phyloP scores from a whole-genome alignment of 176 grass and related monocot genomes.

The Avena insularis region DNA sequence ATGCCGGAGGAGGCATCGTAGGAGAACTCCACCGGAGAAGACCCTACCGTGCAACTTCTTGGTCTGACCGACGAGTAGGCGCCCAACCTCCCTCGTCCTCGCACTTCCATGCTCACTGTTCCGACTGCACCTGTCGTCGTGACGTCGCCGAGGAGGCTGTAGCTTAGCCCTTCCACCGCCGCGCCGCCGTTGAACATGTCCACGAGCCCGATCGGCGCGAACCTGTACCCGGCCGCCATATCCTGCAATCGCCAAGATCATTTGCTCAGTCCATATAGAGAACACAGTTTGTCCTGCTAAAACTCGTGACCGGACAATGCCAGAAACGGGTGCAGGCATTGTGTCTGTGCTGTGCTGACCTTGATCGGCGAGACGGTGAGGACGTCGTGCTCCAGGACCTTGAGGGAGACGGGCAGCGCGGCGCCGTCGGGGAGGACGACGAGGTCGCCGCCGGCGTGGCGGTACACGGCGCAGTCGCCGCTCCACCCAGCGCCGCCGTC shows the following conservation, averaged over 20 bases:
- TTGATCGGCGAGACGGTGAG: constrained; percentile 87
- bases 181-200: constrained; percentile 94
- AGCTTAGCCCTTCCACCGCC: constrained; percentile 74
- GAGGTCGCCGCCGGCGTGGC: constrained; percentile 53
- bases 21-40: constrained; percentile 61
- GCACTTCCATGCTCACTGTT: constrained; percentile 73
- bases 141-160: constrained; percentile 51
- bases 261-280: not conserved
- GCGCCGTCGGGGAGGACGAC: constrained; percentile 53
- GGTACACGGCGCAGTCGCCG: constrained; percentile 73
- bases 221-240: constrained; percentile 64
- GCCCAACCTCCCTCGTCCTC: constrained; percentile 78
- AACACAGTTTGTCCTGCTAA: not conserved
- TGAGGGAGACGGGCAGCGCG: constrained; percentile 69
- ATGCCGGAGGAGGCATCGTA: constrained; percentile 68
- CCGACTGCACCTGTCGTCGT: constrained; percentile 46
- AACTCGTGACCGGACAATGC: too few relatives aligned
- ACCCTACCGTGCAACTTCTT: constrained; percentile 59
- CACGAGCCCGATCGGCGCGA: constrained; percentile 69
- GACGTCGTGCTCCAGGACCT: constrained; percentile 84
- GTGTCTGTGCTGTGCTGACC: constrained; percentile 43
- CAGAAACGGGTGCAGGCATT: not conserved
- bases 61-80: constrained; percentile 71
- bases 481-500: constrained; percentile 72
- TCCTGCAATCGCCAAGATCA: constrained; percentile 45